These are phyloP conservation scores for Dimargaris xerosporica DNA, from an alignment of 192 early-diverging fungal species.

Conservation along the genomic window DNA sequence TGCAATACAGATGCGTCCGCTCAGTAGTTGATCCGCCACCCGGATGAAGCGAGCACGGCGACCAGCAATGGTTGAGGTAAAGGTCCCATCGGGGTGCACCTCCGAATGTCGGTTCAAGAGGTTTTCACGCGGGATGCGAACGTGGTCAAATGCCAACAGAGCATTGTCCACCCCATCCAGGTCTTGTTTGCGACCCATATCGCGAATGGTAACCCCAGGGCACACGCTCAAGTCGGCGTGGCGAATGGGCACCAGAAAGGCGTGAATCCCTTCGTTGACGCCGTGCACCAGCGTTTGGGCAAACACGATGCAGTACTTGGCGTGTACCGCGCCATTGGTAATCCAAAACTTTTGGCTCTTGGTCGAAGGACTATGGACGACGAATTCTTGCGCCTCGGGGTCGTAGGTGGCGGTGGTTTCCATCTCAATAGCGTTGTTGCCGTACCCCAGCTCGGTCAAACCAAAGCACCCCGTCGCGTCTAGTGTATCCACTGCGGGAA, in stretches of 20 bases:
- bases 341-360: constrained; percentile 71
- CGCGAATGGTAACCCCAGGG: constrained; percentile 51
- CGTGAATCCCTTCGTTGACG: constrained; percentile 59
- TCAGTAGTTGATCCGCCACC: constrained; percentile 60
- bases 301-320: constrained; percentile 58
- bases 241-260: constrained; percentile 56
- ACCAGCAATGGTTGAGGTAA: constrained; percentile 32
- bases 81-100: constrained; percentile 35
- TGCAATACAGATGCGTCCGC: constrained; percentile 54
- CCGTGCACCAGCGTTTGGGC: constrained; percentile 56
- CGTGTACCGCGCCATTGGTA: constrained; percentile 52
- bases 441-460: constrained; percentile 63
- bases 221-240: constrained; percentile 46
- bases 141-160: constrained; percentile 35
- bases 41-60: constrained; percentile 58
- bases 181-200: constrained; percentile 57
- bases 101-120: constrained; percentile 56
- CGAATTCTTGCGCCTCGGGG: constrained; percentile 42
- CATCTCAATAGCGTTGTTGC: constrained; percentile 74
- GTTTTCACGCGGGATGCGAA: constrained; percentile 44
- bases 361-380: constrained; percentile 57
- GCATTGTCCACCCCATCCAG: constrained; percentile 70
- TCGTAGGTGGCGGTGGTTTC: constrained; percentile 48
- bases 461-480: constrained; percentile 58
- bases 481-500: constrained; percentile 47